Percentiles rank a stretch among this genome's conserved stretches.
These are phyloP conservation scores for Suhomyces tanzawaensis DNA, from an alignment of 805 yeast genomes.

Conservation along the genomic window DNA sequence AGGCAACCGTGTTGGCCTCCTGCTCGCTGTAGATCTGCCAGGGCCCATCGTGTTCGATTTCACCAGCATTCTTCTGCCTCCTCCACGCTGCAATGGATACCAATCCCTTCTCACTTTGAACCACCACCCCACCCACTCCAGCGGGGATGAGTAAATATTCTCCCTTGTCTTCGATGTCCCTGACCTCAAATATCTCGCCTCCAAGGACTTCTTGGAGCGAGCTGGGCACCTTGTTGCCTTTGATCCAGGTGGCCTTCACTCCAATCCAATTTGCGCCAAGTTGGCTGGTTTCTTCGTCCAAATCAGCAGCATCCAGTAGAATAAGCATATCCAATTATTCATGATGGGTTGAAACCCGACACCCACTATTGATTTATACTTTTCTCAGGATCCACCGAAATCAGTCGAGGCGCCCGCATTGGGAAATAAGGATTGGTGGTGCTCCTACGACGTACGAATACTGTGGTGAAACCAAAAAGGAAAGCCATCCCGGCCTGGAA, in stretches of 20 bases:
- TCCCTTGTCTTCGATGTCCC: constrained; percentile 1
- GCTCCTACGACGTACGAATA: too few relatives aligned
- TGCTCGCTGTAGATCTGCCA: constrained; percentile 2
- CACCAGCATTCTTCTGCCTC: background rate
- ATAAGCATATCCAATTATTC: too few relatives aligned
- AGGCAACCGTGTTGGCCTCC: background rate
- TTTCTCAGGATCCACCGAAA: too few relatives aligned
- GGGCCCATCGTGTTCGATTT: constrained; percentile 1
- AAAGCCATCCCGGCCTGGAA: too few relatives aligned
- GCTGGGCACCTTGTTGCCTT: background rate
- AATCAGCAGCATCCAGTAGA: background rate
- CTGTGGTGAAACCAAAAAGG: too few relatives aligned
- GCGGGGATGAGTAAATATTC: background rate
- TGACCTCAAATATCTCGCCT: background rate
- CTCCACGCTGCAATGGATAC: constrained; percentile 1
- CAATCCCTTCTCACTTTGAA: background rate
- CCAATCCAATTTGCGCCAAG: background rate
- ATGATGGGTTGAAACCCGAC: too few relatives aligned
- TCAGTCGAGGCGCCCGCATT: too few relatives aligned
- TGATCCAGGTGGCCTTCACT: background rate
- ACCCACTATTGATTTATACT: too few relatives aligned
- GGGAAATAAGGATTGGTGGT: too few relatives aligned
- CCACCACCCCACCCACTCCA: background rate
- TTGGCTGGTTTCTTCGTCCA: background rate
- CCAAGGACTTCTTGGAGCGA: background rate